Evolutionary conservation across 306 rosid genomes (phyloP), one percentile per base, ranked within the genome.

Genomic region (Spatholobus suberectus): DNA sequence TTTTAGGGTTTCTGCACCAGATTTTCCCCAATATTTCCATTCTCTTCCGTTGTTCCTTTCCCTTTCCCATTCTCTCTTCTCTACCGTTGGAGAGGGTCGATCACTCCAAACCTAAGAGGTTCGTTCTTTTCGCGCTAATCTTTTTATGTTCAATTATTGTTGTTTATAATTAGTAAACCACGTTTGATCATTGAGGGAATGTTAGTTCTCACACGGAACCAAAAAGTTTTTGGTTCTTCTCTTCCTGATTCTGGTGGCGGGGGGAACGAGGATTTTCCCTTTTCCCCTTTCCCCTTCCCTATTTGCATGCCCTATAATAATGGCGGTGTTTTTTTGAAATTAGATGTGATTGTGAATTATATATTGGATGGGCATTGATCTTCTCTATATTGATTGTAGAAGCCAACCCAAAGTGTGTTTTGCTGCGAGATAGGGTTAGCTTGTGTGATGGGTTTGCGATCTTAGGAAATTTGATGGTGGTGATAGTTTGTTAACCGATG

Each of bases 1-100:
- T 82, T 86, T 87, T 91, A 92, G 98, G 96, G 94, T 90, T 89
- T 87, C 86, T 68, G 77, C 51, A 65, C 72, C 65, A 68, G 11
- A 34, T 10, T 79, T 77, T 68, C 27, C 47, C 55, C 51, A 32
- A 73, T 75, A 34, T 71, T 79, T 71, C 67, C 24, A 4, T 27
- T 24, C n/a, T 6, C 73, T 43, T 20, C 11, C 54, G 15, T 75
- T 20, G 8, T 24, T 38, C 3, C 24, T 6, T 6, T 17, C 29
- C 13, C 1, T 44, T 67, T 21, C 37, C 70, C 73, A 41, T 82
- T 81, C 68, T 3, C 68, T 35, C n/a, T 26, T 62, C 67, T 17
- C 18, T 12, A 4, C 38, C 79, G 5, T 37, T 34, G 18, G 37
- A 75, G 20, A 47, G 54, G 24, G 21, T 78, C 68, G 5, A 24